Evolutionary conservation across 2,329 filamentous ascomycete genomes (phyloP), one percentile per base, ranked within the genome.

Genomic region (Curvularia lunata): DNA sequence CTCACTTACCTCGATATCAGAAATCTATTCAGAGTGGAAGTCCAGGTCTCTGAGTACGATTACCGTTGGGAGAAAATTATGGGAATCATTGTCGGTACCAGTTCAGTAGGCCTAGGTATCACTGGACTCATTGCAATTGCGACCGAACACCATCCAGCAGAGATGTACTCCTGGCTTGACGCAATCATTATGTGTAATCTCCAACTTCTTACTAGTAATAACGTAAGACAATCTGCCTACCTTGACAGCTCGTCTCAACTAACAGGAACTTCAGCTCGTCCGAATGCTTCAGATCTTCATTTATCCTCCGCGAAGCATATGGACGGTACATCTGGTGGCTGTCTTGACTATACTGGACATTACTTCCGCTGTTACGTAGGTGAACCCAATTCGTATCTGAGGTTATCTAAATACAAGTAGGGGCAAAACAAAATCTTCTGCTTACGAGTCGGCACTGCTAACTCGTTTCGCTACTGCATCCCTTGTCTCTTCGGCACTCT

Each of bases 101-200:
- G 5, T 28, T 54, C n/a, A 23, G 25, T 30, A 45, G 38, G 52
- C 40, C 27, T 54, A 23, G 46, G 21, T 9, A 49, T 54, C 5
- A 40, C 46, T 23, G 21, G 52, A 18, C 12, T 54, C 12, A 5
- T 42, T 57, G 34, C 54, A 57, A 52, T 57, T 4, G 54, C 48
- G 40, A 57, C 54, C n/a, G 18, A 13, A 52, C 19, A 37, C 43
- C 9, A 57, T 57, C 34, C 27, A 23, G 30, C 18, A 52, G 54
- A 43, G 30, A 48, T 38, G 16, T 57, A 57, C 54, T 32, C 3
- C 43, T 57, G 19, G 54, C 54, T 57, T 16, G 37, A 57, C 21
- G 43, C 19, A 57, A 28, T 57, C 13, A 52, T 57, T 12, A 57
- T 57, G 34, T 57, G 16, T 52, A 57, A 57, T 45, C 54, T 57